These are phyloP conservation scores for Blepharisma stoltei DNA, from an alignment of 73 alveolate genomes.

Conservation along the genomic window DNA sequence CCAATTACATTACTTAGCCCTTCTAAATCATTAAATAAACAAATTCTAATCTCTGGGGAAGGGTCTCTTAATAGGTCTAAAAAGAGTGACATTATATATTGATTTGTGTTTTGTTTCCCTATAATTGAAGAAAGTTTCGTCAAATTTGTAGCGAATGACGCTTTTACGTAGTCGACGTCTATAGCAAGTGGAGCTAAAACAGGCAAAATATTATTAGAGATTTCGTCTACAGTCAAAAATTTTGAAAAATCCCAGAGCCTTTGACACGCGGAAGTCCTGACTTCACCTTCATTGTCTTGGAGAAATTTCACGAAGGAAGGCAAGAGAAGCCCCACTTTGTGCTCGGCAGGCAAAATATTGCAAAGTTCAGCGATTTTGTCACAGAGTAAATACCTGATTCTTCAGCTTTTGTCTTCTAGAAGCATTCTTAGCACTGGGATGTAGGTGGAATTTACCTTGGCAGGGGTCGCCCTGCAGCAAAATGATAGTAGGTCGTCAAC, in stretches of 20 bases:
- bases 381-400: slow-evolving; percentile 60
- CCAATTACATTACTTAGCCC: slow-evolving; percentile 68
- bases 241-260: slow-evolving; percentile 48
- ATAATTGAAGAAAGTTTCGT: slow-evolving; percentile 65
- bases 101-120: slow-evolving; percentile 61
- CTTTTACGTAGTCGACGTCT: slow-evolving; percentile 66
- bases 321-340: slow-evolving; percentile 40
- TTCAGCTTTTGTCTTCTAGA: slow-evolving; percentile 71
- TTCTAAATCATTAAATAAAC: slow-evolving; percentile 56
- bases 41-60: slow-evolving; percentile 59
- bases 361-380: slow-evolving; percentile 55
- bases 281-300: slow-evolving; percentile 60
- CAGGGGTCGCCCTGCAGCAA: no score
- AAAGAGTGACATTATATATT: slow-evolving; percentile 54
- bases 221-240: slow-evolving; percentile 48
- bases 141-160: slow-evolving; percentile 75
- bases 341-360: slow-evolving; percentile 39
- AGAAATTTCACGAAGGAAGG: slow-evolving; percentile 46
- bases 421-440: slow-evolving; percentile 57
- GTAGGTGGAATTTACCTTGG: slow-evolving; percentile 37
- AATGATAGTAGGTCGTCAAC: slow-evolving; percentile 46
- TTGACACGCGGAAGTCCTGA: slow-evolving; percentile 64
- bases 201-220: slow-evolving; percentile 55
- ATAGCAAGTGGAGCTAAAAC: slow-evolving; percentile 58
- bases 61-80: slow-evolving; percentile 56